Percentiles rank a stretch among this genome's conserved stretches.
Evolutionary conservation across 192 early-diverging fungal genomes (phyloP).

Genomic region (Anaeromyces robustus): DNA sequence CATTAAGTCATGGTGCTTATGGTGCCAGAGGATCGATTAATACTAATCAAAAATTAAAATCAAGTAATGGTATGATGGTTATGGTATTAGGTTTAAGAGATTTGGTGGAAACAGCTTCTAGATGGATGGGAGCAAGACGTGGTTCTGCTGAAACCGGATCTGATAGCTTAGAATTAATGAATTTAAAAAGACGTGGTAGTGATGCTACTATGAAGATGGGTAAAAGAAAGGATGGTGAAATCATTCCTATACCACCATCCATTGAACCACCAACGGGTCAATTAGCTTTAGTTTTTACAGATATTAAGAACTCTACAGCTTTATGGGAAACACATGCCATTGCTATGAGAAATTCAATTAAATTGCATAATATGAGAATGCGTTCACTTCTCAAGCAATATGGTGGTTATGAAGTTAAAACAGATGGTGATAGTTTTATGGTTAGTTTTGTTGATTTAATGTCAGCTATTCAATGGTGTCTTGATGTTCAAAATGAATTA

Average conservation of each 20-base stretch:
- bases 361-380: conserved; percentile 71
- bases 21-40: background rate
- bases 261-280: conserved; percentile 68
- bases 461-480: conserved; percentile 70
- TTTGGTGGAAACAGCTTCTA: conserved; percentile 30
- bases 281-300: conserved; percentile 78
- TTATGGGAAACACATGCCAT: conserved; percentile 75
- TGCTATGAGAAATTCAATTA: conserved; percentile 75
- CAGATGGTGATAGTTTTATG: conserved; percentile 91
- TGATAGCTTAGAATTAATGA: background rate
- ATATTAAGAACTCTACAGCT: conserved; percentile 84
- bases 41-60: conserved; percentile 9
- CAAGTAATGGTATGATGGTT: conserved; percentile 46
- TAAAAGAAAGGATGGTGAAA: conserved; percentile 2
- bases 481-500: conserved; percentile 69
- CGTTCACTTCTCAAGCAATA: conserved; percentile 59
- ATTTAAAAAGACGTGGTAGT: conserved; percentile 9
- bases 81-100: conserved; percentile 79
- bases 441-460: conserved; percentile 71
- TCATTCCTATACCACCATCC: background rate
- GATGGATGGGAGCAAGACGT: conserved; percentile 3
- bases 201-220: conserved; percentile 4
- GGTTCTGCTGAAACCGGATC: background rate
- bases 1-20: conserved; percentile 61
- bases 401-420: conserved; percentile 90